Conservation (phyloP, 2,329 filamentous ascomycete species). For the Harringtonia lauricola region DNA sequence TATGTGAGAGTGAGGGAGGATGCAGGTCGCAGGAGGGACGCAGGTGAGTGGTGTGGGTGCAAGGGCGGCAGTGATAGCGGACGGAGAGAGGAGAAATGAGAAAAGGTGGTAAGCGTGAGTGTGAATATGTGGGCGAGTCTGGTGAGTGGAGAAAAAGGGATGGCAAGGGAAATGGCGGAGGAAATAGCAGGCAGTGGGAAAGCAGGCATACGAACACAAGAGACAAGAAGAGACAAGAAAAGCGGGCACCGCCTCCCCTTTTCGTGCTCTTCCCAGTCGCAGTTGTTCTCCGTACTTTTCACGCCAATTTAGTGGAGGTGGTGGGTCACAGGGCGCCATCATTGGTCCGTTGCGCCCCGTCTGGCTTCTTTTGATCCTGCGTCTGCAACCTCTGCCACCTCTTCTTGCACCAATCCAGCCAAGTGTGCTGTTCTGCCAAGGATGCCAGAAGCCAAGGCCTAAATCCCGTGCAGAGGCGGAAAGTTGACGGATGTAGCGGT, state of each 20-base stretch:
- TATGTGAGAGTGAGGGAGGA: not conserved
- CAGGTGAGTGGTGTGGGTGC: not conserved
- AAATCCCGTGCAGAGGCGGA: too few species aligned
- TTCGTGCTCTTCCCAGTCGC: not conserved
- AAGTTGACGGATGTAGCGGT: too few species aligned
- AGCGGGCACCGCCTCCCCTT: not conserved
- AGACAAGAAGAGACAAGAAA: not conserved
- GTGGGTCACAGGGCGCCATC: not conserved
- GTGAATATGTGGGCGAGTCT: not conserved
- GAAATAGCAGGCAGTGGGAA: not conserved
- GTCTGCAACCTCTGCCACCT: not conserved
- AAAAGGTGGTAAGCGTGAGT: not conserved
- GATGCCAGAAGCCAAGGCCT: too few species aligned
- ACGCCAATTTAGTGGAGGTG: slow-evolving; percentile 2
- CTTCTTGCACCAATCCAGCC: not conserved
- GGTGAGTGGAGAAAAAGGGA: not conserved
- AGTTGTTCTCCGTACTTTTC: not conserved
- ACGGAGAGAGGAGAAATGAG: not conserved
- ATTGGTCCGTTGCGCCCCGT: slow-evolving; percentile 3
- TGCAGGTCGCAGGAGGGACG: too few species aligned
- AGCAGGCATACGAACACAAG: not conserved
- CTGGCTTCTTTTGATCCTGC: not conserved
- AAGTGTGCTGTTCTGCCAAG: too few species aligned
- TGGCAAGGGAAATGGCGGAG: not conserved
- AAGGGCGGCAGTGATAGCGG: not conserved